Evolutionary conservation across 805 yeast species (phyloP).

Genomic region (Lipomyces yamanashiensis): DNA sequence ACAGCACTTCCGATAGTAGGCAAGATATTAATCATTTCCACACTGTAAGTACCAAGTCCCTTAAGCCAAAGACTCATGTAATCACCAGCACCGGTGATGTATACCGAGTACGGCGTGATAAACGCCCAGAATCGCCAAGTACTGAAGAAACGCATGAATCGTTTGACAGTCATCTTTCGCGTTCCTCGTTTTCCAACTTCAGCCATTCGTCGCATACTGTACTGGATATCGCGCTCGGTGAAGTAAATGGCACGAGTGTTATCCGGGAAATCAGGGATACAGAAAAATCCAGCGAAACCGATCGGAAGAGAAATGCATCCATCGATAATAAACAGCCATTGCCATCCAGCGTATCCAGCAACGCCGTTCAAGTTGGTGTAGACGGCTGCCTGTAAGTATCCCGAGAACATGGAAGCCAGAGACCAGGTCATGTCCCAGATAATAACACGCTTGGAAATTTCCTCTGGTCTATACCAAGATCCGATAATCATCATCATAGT

Average conservation of each 20-base stretch:
- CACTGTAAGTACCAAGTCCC: constrained; percentile 37
- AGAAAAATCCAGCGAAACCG: constrained; percentile 59
- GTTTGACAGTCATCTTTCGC: constrained; percentile 27
- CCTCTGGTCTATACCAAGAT: constrained; percentile 60
- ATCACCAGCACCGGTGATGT: constrained; percentile 32
- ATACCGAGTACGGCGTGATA: constrained; percentile 23
- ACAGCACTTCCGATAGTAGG: constrained; percentile 47
- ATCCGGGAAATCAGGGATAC: constrained; percentile 70
- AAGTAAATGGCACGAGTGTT: constrained; percentile 56
- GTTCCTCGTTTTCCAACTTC: constrained; percentile 25
- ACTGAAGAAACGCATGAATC: constrained; percentile 23
- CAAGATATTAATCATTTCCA: constrained; percentile 42
- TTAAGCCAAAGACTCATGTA: constrained; percentile 42
- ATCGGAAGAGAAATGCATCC: constrained; percentile 63
- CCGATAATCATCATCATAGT: constrained; percentile 62
- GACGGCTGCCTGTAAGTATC: constrained; percentile 65
- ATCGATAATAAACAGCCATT: constrained; percentile 74
- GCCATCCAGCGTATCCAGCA: constrained; percentile 66
- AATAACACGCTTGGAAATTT: constrained; percentile 64
- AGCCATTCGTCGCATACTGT: constrained; percentile 21
- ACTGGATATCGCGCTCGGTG: constrained; percentile 43
- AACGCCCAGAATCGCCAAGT: constrained; percentile 34
- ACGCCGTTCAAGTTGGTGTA: constrained; percentile 54
- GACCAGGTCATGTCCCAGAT: constrained; percentile 66
- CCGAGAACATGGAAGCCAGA: constrained; percentile 65